A percentile compares a stretch with the other conserved stretches of the same genome.
phyloP scores from a whole-genome alignment of 164 flowering plant genomes.

The Vitis amurensis region DNA sequence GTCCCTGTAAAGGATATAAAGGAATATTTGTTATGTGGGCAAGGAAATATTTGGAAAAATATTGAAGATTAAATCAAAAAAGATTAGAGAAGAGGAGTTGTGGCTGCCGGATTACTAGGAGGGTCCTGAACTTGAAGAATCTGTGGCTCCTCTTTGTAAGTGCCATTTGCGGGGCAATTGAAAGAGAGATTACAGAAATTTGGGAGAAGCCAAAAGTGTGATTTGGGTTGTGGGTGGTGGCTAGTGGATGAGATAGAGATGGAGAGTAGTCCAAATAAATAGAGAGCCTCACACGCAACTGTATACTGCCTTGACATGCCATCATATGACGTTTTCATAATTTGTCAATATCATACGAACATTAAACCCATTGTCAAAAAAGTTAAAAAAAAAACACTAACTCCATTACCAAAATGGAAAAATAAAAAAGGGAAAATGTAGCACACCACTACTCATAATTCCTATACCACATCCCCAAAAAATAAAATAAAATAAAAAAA shows the following conservation, averaged over 20 bases:
- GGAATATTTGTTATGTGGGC: not conserved
- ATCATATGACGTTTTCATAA: too few relatives aligned
- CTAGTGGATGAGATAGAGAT: not conserved
- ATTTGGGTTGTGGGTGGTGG: too few relatives aligned
- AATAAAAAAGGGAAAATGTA: too few relatives aligned
- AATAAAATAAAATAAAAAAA: too few relatives aligned
- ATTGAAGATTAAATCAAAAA: not conserved
- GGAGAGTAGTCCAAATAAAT: not conserved
- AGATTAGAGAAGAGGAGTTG: not conserved
- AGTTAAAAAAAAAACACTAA: too few relatives aligned
- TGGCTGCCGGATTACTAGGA: not conserved
- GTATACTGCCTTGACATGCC: not conserved
- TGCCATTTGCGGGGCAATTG: slow-evolving; percentile 29
- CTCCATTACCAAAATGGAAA: too few relatives aligned
- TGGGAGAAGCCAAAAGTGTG: too few relatives aligned
- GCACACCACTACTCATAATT: too few relatives aligned
- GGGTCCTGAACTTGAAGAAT: slow-evolving; percentile 52
- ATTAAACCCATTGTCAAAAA: too few relatives aligned
- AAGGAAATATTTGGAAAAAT: not conserved
- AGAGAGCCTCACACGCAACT: not conserved
- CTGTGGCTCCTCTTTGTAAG: slow-evolving; percentile 38
- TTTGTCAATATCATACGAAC: too few relatives aligned
- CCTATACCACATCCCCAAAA: too few relatives aligned
- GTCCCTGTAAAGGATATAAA: not conserved
- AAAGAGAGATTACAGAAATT: not conserved